Conservation (phyloP, 495 filamentous ascomycete species). For the Neurospora africana region DNA sequence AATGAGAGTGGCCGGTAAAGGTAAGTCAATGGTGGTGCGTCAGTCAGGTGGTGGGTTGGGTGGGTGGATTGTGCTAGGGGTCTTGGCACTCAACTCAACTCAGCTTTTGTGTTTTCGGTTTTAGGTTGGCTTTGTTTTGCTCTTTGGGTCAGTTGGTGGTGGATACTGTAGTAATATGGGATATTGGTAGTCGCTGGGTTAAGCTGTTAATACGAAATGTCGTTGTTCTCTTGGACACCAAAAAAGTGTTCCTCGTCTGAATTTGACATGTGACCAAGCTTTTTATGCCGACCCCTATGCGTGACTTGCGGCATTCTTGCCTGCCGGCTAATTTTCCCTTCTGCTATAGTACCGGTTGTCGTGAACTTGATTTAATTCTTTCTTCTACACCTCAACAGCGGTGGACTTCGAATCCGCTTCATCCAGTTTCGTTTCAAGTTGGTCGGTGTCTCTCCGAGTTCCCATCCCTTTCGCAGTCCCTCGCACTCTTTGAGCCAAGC, state of each 20-base stretch:
- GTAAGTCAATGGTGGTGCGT: neutral
- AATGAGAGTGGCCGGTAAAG: neutral
- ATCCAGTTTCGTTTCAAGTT: no score
- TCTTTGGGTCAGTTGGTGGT: neutral
- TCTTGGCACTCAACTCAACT: neutral
- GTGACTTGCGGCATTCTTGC: neutral
- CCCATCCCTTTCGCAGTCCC: no score
- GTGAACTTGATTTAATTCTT: neutral
- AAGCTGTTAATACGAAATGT: neutral
- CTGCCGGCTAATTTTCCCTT: neutral
- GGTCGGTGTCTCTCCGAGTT: no score
- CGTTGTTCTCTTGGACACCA: neutral
- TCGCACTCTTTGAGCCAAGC: no score
- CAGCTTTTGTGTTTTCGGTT: neutral
- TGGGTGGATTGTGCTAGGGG: neutral
- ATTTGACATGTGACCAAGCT: neutral
- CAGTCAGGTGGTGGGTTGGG: neutral
- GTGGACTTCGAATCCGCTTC: no score
- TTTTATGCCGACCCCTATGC: neutral
- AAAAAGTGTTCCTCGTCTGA: neutral
- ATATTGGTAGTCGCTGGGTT: neutral
- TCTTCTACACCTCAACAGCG: neutral
- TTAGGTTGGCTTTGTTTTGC: neutral
- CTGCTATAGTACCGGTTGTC: neutral
- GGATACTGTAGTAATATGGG: neutral